Conservation (phyloP, 2,329 filamentous ascomycete genomes). For the Magnaporthales sp. region DNA sequence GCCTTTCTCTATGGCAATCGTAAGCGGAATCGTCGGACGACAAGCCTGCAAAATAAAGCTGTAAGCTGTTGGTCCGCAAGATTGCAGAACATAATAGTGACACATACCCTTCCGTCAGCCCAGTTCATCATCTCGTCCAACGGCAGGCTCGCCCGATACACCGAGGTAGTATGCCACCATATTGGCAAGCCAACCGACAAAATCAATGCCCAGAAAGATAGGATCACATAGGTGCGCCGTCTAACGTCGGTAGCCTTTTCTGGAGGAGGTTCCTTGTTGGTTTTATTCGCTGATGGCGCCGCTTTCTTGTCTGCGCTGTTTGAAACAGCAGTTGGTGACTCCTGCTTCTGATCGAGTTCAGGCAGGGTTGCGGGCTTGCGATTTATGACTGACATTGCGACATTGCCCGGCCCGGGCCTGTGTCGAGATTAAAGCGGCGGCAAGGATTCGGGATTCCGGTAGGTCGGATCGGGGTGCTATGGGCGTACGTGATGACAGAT, state of each 20-base stretch:
- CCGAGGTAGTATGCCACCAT: slow-evolving; percentile 94
- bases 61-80: not conserved
- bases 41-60: slow-evolving; percentile 56
- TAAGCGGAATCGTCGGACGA: slow-evolving; percentile 77
- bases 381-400: slow-evolving; percentile 9
- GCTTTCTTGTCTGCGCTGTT: not conserved
- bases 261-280: slow-evolving; percentile 55
- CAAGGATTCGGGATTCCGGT: not conserved
- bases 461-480: not conserved
- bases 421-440: not conserved
- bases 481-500: not conserved
- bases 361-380: slow-evolving; percentile 5
- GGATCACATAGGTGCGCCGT: slow-evolving; percentile 65
- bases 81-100: not conserved
- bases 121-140: slow-evolving; percentile 81
- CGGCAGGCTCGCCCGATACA: slow-evolving; percentile 79
- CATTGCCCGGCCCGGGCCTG: slow-evolving; percentile 4
- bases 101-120: slow-evolving; percentile 75
- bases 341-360: not conserved
- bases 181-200: slow-evolving; percentile 77
- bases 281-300: slow-evolving; percentile 3
- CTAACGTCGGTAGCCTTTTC: slow-evolving; percentile 63
- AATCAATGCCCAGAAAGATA: slow-evolving; percentile 87
- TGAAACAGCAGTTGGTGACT: not conserved
- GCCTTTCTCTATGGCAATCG: slow-evolving; percentile 67